Evolutionary conservation across 306 rosid species (phyloP).

Genomic region (Glycine latifolia): DNA sequence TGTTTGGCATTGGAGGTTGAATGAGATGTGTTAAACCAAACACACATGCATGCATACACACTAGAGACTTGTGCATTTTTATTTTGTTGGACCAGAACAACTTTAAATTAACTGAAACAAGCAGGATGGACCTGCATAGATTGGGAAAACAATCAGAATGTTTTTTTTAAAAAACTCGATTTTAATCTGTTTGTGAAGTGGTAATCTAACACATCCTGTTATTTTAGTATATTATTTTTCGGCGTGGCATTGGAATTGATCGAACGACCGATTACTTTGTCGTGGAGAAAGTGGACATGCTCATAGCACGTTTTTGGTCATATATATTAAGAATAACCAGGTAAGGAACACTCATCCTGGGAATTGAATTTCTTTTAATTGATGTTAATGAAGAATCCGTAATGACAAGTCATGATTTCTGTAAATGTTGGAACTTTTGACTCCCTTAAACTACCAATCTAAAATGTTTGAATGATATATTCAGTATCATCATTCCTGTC

Average conservation of each 20-base stretch:
- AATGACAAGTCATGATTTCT: neutral
- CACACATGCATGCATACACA: neutral
- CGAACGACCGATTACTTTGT: slow-evolving; percentile 75
- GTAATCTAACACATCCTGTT: slow-evolving; percentile 45
- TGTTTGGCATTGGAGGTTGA: neutral
- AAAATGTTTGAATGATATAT: slow-evolving; percentile 13
- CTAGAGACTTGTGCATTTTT: neutral
- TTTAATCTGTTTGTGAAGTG: slow-evolving; percentile 8
- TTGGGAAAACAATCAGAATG: neutral
- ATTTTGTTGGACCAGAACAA: slow-evolving; percentile 5
- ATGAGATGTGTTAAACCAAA: neutral
- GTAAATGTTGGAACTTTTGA: slow-evolving; percentile 10
- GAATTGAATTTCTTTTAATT: neutral
- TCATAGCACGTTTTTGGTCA: slow-evolving; percentile 78
- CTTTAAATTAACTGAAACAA: neutral
- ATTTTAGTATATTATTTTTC: slow-evolving; percentile 81
- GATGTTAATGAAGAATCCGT: neutral
- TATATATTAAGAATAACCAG: slow-evolving; percentile 62
- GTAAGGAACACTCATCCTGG: slow-evolving; percentile 46
- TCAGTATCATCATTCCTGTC: neutral
- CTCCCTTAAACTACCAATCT: neutral
- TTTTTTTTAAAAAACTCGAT: neutral
- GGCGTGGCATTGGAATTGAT: slow-evolving; percentile 90
- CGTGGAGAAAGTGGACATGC: slow-evolving; percentile 89
- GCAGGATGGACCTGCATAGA: neutral